phyloP scores from a whole-genome alignment of 2,329 filamentous ascomycete genomes.

The Epichloe baconii region DNA sequence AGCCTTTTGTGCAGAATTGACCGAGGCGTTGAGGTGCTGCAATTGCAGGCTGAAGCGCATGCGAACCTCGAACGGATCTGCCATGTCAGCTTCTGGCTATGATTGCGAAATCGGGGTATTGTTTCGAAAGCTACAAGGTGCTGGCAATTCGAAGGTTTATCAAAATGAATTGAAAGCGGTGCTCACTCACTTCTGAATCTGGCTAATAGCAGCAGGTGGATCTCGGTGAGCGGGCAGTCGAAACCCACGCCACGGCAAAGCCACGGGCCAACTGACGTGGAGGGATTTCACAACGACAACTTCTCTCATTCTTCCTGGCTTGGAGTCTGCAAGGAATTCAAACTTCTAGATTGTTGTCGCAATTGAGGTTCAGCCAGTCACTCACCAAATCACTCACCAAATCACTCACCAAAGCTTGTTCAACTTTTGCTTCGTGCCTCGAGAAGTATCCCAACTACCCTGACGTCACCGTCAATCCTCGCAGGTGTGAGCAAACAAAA shows the following conservation, averaged over 20 bases:
- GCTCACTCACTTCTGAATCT: background rate
- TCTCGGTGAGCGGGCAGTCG: background rate
- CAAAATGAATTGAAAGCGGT: background rate
- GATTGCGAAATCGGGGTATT: background rate
- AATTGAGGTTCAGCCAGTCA: background rate
- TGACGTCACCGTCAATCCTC: background rate
- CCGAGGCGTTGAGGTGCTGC: constrained; percentile 80
- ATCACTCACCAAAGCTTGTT: background rate
- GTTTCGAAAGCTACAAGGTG: background rate
- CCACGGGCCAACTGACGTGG: background rate
- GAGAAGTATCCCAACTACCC: background rate
- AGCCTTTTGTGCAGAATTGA: constrained; percentile 79
- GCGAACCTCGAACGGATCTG: constrained; percentile 93
- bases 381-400: too few species aligned
- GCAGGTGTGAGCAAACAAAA: background rate
- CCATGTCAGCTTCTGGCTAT: constrained; percentile 24
- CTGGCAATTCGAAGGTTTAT: background rate
- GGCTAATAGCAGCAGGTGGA: background rate
- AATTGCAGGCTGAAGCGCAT: constrained; percentile 91
- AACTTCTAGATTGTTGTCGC: background rate
- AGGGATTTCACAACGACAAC: background rate
- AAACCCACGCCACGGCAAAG: background rate
- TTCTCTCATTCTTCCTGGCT: background rate
- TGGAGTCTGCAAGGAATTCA: background rate
- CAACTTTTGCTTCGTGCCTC: background rate